A percentile compares a stretch with the other conserved stretches of the same genome.
Conservation (phyloP, 2,329 filamentous ascomycete genomes). For the Neofusicoccum ribis region DNA sequence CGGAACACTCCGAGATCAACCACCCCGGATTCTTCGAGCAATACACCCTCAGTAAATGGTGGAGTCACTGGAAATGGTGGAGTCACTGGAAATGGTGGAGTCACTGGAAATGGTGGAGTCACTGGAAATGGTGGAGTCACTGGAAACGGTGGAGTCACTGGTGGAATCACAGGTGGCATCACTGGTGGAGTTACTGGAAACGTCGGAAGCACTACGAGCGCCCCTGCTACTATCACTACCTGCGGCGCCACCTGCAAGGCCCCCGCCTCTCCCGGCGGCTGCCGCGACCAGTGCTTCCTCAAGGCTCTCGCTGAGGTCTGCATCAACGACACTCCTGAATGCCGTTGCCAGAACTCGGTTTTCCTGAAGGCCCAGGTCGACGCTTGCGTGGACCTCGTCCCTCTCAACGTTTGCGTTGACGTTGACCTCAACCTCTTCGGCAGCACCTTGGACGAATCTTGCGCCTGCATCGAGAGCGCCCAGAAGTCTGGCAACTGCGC, state of each 20-base stretch:
- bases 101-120: too few species aligned
- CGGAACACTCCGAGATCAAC: background rate
- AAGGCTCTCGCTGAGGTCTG: slow-evolving; percentile 17
- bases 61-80: too few species aligned
- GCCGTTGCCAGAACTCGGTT: slow-evolving; percentile 18
- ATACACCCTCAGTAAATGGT: too few species aligned
- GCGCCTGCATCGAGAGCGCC: slow-evolving; percentile 17
- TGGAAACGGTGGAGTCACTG: too few species aligned
- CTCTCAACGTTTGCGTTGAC: slow-evolving; percentile 17
- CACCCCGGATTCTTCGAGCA: too few species aligned
- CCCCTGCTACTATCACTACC: background rate
- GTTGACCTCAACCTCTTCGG: slow-evolving; percentile 18
- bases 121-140: too few species aligned
- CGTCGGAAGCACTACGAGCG: background rate
- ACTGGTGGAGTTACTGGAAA: too few species aligned
- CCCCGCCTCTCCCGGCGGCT: slow-evolving; percentile 12
- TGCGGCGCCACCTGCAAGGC: slow-evolving; percentile 12
- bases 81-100: too few species aligned
- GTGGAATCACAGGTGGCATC: too few species aligned
- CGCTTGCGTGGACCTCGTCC: slow-evolving; percentile 18
- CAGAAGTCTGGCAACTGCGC: background rate
- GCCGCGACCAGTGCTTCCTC: slow-evolving; percentile 20
- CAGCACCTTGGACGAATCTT: slow-evolving; percentile 14
- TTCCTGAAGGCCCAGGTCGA: slow-evolving; percentile 12
- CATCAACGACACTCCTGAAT: slow-evolving; percentile 13